Conservation (phyloP, 176 grass and related monocot species). For the Tillandsia leiboldiana region DNA sequence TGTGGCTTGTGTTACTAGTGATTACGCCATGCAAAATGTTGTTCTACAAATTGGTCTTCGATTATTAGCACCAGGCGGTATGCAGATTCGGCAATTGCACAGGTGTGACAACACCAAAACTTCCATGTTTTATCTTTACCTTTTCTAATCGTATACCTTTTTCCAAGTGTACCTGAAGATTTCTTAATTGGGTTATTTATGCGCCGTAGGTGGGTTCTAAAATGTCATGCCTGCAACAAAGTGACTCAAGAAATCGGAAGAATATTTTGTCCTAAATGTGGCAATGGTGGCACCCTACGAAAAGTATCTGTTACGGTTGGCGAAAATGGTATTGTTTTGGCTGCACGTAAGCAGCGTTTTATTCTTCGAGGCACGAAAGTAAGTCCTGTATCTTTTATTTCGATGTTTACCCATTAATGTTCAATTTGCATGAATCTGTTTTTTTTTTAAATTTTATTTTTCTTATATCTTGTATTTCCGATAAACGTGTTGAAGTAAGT, state of each 20-base stretch:
- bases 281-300: slow-evolving; percentile 85
- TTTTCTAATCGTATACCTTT: too few species aligned
- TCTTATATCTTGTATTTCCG: too few species aligned
- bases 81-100: slow-evolving; percentile 85
- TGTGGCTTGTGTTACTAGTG: slow-evolving; percentile 70
- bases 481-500: too few species aligned
- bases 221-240: slow-evolving; percentile 92
- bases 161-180: not conserved
- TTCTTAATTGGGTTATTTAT: not conserved
- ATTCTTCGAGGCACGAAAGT: too few species aligned
- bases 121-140: not conserved
- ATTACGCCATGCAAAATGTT: slow-evolving; percentile 99
- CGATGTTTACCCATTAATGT: too few species aligned
- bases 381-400: too few species aligned
- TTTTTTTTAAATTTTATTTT: too few species aligned
- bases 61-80: slow-evolving; percentile 79
- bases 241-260: slow-evolving; percentile 96
- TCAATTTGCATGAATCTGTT: too few species aligned
- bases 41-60: slow-evolving; percentile 89
- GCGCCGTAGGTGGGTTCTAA: slow-evolving; percentile 70
- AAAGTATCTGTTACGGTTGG: slow-evolving; percentile 91
- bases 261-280: slow-evolving; percentile 98
- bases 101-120: slow-evolving; percentile 31
- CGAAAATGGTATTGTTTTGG: slow-evolving; percentile 88
- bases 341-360: slow-evolving; percentile 30